Evolutionary conservation across 2,329 filamentous ascomycete genomes (phyloP), one percentile per base, ranked within the genome.

Genomic region (Graphilbum sp.): DNA sequence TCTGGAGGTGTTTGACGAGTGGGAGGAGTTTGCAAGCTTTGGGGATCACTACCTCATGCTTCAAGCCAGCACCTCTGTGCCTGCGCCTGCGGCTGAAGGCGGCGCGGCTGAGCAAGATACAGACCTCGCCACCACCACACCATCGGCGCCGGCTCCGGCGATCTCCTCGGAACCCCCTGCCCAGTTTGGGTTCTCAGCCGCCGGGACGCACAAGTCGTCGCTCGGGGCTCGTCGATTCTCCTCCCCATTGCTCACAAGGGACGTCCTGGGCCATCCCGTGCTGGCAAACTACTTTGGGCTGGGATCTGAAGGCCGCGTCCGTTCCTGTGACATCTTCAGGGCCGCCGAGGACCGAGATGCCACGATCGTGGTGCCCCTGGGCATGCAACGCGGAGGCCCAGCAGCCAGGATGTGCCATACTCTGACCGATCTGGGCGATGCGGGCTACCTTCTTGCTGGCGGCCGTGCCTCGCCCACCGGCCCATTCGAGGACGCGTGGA

Each of bases 21-120:
- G 85, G 85, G 88, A 96, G 56, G 88, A 95, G 50, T 86, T 95
- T 52, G 76, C 80, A 3, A 62, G 94, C 1, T 94, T 92, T 54
- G 75, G 72, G 2, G 75, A 76, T 25, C 87, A 95, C 56, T 93
- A 94, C 55, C 81, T 87, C 47, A 59, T 95, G 32, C 64, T 93
- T 9, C 64, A 74, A 36, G 83, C 84, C 13, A 66, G 61, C 32
- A 72, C 5, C 16, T 19, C 21, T 16, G 33, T 9, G 8, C 24
- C 17, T n/a, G 20, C 10, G 15, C 15, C 27, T 29, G 13, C 11
- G 27, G 8, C 11, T 11, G 11, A 24, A 24, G 21, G 21, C 5
- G 21, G 11, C 11, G 11, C 21, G 21, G 11, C 21, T 11, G 21
- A 24, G 21, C 5, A 24, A 24, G 21, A 6, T 11, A 24, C 21